Conservation (phyloP, 208 protist genomes). For the Wallacemonas sp. region DNA sequence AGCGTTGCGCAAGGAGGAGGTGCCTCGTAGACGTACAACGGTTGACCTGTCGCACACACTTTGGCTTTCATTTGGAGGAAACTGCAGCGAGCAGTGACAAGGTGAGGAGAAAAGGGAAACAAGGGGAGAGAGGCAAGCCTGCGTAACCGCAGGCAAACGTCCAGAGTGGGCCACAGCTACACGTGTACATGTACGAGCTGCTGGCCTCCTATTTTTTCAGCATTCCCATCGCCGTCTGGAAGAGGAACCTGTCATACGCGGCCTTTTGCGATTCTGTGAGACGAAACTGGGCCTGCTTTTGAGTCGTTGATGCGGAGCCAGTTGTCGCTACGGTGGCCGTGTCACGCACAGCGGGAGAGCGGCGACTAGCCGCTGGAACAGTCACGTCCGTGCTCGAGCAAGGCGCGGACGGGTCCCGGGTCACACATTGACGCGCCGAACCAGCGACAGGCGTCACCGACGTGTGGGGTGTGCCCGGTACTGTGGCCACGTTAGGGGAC, state of each 20-base stretch:
- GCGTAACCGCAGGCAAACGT: too few species aligned
- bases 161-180: too few species aligned
- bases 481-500: neutral
- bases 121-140: constrained; percentile 14
- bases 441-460: neutral
- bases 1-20: too few species aligned
- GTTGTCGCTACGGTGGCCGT: too few species aligned
- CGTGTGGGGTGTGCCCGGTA: neutral
- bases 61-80: neutral
- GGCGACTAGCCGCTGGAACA: too few species aligned
- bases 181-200: neutral
- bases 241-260: constrained; percentile 49
- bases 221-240: constrained; percentile 30
- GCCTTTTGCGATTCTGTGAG: constrained; percentile 29
- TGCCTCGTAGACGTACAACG: too few species aligned
- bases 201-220: constrained; percentile 19
- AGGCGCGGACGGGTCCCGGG: neutral
- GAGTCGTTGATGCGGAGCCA: neutral
- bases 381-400: too few species aligned
- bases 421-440: neutral
- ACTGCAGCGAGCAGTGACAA: too few species aligned
- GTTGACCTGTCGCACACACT: too few species aligned
- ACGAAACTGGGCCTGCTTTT: neutral
- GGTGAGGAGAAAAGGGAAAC: constrained; percentile 1
- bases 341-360: neutral